Base-by-base conservation (phyloP, 352 stramenopile species). In the Phytophthora multivora region DNA sequence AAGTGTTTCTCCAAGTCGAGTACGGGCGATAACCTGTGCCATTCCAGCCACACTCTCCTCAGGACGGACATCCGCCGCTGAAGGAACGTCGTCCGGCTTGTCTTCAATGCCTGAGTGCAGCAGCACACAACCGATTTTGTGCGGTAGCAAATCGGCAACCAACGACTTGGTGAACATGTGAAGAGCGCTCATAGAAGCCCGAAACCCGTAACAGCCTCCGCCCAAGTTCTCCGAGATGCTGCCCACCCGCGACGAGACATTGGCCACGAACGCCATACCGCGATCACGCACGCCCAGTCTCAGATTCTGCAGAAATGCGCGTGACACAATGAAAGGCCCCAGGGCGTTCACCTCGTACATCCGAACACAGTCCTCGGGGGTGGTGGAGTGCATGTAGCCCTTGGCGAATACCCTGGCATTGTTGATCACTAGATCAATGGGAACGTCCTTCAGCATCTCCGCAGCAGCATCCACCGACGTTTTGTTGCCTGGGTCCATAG, bases 341-440 rank as follows among this genome's bases (percentile, higher is more conserved):
- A 91, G 59, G 2, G 73, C 62, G 62, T 93, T 95, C 25, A 92
- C 77, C 46, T 91, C 66, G 33, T 91, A 88, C 56, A 87, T 66
- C 8, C 53, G 57, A 56, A 89, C 61, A 12, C 88, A 57, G 18
- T 80, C 62, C 13, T 77, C 77, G 11, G 85, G 77, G 1, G 75
- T 81, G 4, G 78, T 79, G 1, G 58, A 72, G 42, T 61, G 50
- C 30, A 89, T 49, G 28, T 62, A 61, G 18, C 70, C 56, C 28
- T 69, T 58, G 25, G 62, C 66, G 38, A 75, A 64, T 3, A 89
- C 35, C 12, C 83, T 70, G 0, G 83, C 80, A 67, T 92, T 92
- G 60, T 93, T 93, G 59, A 93, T 88, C 15, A 93, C 41, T 31
- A 93, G 51, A 47, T 93, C 80, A 52, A 92, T 73, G 0, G 71